Base-by-base conservation (phyloP, 2,329 filamentous ascomycete species). In the Aureobasidium vineae region DNA sequence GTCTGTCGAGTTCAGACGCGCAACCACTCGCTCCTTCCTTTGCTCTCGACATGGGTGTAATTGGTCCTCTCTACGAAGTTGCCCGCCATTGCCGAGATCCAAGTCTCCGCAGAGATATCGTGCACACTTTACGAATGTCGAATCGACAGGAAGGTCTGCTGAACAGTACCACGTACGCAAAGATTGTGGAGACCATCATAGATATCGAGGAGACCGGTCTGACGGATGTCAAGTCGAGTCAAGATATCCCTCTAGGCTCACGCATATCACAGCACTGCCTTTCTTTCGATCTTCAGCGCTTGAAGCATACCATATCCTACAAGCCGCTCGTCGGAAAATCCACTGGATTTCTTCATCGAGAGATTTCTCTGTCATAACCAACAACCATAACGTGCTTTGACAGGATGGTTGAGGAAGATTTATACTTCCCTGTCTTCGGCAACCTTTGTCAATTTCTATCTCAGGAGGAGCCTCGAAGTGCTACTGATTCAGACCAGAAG, bases 181-280 rank as follows among this genome's bases (percentile, higher is more conserved):
- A 67, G 21, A 69, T 78, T 4, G 71, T 74, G 11, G 70, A 76
- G 11, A 70, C 75, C 3, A 69, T 78, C 7, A 68, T 70, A 13
- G 71, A 77, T 52, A 67, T 76, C 16, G 71, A 76, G 57, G 36
- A 71, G 33, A 15, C 5, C 13, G 61, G 49, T 16, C 33, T 65
- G 8, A 19, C 19, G 7, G 28, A 21, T 3, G 41, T 60, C 41
- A 21, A 47, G 11, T n/a, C 19, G 23, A 60, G 56, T 36, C 7
- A 13, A 23, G 56, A 60, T 36, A 60, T 60, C 23, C 56, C 56
- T 31, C 16, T 47, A 10, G 10, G 6, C 2, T 31, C 56, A 16
- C 56, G 56, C 11, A 60, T 60, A 16, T 45, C 56, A 4, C 26
- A 60, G 26, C 56, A 45, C 23, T 60, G 40, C 16, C 56, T 60